Base-by-base conservation (phyloP, 1,284 basidiomycete species). In the Rhodotorula glutinis region DNA sequence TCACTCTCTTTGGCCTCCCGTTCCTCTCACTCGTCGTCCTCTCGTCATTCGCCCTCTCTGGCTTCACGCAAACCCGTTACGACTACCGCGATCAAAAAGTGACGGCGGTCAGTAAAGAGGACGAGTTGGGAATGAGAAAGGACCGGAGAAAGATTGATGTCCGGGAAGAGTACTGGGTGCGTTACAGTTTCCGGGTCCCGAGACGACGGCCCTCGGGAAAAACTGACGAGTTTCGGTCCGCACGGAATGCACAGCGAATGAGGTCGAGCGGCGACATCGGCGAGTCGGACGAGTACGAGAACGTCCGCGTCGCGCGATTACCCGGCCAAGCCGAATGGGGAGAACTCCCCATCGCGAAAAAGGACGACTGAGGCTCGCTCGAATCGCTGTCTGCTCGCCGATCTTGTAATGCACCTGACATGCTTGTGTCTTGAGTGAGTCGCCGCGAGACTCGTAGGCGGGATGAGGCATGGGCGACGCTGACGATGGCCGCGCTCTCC, bases 101-200 rank as follows among this genome's bases (percentile, higher is more conserved):
- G 40, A 84, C 86, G 75, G 83, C 85, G 79, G 79, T 98, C 43
- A 84, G 85, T 43, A 88, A 88, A 75, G 90, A 96, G 78, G 88
- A 96, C 75, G 89, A 91, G 75, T 82, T 96, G 53, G 85, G 88
- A 7, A 83, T 97, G 79, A 84, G 87, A 72, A 87, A 85, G 80
- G 85, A 88, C 57, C 83, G 90, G 78, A 90, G 89, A 80, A 89
- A 87, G 81, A 87, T 98, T 66, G 93, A 98, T 78, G 88, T 97
- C 30, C 81, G 91, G 57, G 94, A 97, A 79, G 95, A 97, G 78
- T 98, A 98, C 80, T 98, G 89, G 77, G 92, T 94, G 80, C 79
- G 91, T 86, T 27, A 13, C 23, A 23, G 10, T 27, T 19, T 40
- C 38, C 27, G 43, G 23, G 33, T 25, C 2, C 33, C 41, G 11